A percentile compares a stretch with the other conserved stretches of the same genome.
Conservation (phyloP, 129 eudicot genomes). For the Deinandra increscens region DNA sequence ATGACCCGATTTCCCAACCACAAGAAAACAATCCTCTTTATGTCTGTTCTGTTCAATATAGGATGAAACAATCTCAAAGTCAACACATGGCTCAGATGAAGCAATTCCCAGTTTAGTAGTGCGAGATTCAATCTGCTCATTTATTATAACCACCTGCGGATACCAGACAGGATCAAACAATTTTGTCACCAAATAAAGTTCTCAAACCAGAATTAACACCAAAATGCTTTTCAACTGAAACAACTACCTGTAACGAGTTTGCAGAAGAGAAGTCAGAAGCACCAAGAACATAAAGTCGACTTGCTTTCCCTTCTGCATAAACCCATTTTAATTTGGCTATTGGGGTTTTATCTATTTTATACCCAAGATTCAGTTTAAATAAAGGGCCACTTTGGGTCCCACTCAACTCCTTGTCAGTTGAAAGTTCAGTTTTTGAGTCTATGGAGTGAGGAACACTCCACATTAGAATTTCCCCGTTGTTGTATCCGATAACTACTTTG, state of each 20-base stretch:
- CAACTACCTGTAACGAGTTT: constrained; percentile 74
- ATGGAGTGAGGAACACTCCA: constrained; percentile 59
- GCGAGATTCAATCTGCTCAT: constrained; percentile 80
- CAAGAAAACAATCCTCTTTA: constrained; percentile 53
- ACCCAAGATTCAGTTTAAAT: constrained; percentile 84
- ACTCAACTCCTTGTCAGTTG: constrained; percentile 33
- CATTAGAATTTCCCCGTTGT: constrained; percentile 76
- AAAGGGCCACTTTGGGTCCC: constrained; percentile 52
- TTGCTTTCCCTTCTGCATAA: constrained; percentile 71
- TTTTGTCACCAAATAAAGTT: constrained; percentile 11
- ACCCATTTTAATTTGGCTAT: constrained; percentile 68
- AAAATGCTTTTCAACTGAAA: neutral
- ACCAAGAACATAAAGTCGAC: constrained; percentile 81
- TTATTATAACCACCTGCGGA: constrained; percentile 80
- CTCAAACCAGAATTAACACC: constrained; percentile 10
- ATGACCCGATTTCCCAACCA: constrained; percentile 74
- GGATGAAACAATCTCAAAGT: constrained; percentile 64
- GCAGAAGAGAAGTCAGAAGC: constrained; percentile 53
- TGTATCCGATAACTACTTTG: constrained; percentile 82
- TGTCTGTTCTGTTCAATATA: constrained; percentile 58
- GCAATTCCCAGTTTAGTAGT: constrained; percentile 72
- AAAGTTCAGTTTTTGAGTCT: constrained; percentile 36
- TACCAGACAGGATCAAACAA: constrained; percentile 15
- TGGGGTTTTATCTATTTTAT: constrained; percentile 78
- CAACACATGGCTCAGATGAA: constrained; percentile 64